These are phyloP conservation scores for Pichia cephalocereana DNA, from an alignment of 805 yeast species.

Conservation along the genomic window DNA sequence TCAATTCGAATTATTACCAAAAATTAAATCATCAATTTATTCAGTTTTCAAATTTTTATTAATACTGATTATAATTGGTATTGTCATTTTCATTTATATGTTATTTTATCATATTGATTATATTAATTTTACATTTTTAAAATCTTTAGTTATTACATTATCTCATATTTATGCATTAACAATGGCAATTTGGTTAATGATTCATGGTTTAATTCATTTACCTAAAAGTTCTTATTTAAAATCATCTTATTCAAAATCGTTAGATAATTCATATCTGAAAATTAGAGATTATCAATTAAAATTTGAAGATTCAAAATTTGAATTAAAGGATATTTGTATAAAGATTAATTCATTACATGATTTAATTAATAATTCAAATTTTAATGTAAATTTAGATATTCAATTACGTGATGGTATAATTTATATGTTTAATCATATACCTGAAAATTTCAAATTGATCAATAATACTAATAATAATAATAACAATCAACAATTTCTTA, in stretches of 20 bases:
- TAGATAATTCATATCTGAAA: constrained; percentile 34
- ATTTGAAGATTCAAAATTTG: constrained; percentile 52
- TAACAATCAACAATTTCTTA: background rate
- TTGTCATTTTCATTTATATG: constrained; percentile 51
- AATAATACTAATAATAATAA: too few relatives aligned
- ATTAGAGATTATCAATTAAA: constrained; percentile 52
- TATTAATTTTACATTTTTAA: constrained; percentile 38
- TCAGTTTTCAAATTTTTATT: constrained; percentile 54
- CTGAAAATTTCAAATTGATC: constrained; percentile 27
- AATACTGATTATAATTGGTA: constrained; percentile 42
- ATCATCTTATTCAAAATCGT: constrained; percentile 21
- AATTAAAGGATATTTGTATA: constrained; percentile 53
- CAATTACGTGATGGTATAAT: constrained; percentile 58
- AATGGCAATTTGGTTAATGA: constrained; percentile 74
- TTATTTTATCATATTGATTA: constrained; percentile 28
- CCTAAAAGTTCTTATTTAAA: constrained; percentile 37
- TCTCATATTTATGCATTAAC: constrained; percentile 71
- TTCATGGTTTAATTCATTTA: constrained; percentile 65
- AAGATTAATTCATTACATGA: constrained; percentile 42
- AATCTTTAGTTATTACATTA: constrained; percentile 60
- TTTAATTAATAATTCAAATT: background rate
- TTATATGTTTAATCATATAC: constrained; percentile 37
- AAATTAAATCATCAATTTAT: constrained; percentile 48
- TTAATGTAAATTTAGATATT: constrained; percentile 11
- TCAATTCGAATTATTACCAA: constrained; percentile 36